A percentile compares a stretch with the other conserved stretches of the same genome.
These are phyloP conservation scores for Paraurostyla sp. DNA, from an alignment of 73 alveolate species.

Conservation along the genomic window DNA sequence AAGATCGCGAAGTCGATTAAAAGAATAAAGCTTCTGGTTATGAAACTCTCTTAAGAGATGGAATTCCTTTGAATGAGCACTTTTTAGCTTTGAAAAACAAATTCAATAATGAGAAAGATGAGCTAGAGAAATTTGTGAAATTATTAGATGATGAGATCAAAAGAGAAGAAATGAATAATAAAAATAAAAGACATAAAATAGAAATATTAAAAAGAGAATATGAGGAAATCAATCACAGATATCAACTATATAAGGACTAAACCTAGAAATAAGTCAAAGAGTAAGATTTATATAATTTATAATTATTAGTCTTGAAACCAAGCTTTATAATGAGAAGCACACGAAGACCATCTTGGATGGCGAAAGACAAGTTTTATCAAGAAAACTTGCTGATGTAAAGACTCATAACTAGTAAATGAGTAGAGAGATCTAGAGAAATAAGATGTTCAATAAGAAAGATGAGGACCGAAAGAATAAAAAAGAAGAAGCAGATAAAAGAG, in stretches of 20 bases:
- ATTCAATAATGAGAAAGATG: constrained; percentile 85
- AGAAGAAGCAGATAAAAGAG: constrained; percentile 66
- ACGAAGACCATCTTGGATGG: constrained; percentile 50
- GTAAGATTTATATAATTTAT: not conserved
- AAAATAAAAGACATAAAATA: constrained; percentile 76
- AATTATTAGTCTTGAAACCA: constrained; percentile 58
- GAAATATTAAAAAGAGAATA: constrained; percentile 78
- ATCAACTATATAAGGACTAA: constrained; percentile 67
- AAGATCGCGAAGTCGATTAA: constrained; percentile 88
- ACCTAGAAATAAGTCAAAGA: constrained; percentile 59
- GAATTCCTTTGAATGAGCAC: constrained; percentile 89
- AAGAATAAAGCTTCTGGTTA: constrained; percentile 86
- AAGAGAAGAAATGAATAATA: constrained; percentile 67
- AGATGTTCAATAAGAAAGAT: constrained; percentile 76
- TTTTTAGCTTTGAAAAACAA: constrained; percentile 88
- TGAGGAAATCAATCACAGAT: constrained; percentile 77
- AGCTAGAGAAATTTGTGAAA: constrained; percentile 71
- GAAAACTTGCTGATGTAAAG: constrained; percentile 54
- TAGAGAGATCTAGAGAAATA: constrained; percentile 75
- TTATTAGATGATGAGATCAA: constrained; percentile 79
- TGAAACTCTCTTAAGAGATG: constrained; percentile 87
- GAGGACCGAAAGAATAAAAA: constrained; percentile 76
- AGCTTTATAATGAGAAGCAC: constrained; percentile 70
- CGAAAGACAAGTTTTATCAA: constrained; percentile 1
- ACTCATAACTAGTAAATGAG: constrained; percentile 64